A percentile compares a stretch with the other conserved stretches of the same genome.
Evolutionary conservation across 768 basidiomycete genomes (phyloP).

Genomic region (Amanita jacksonii): DNA sequence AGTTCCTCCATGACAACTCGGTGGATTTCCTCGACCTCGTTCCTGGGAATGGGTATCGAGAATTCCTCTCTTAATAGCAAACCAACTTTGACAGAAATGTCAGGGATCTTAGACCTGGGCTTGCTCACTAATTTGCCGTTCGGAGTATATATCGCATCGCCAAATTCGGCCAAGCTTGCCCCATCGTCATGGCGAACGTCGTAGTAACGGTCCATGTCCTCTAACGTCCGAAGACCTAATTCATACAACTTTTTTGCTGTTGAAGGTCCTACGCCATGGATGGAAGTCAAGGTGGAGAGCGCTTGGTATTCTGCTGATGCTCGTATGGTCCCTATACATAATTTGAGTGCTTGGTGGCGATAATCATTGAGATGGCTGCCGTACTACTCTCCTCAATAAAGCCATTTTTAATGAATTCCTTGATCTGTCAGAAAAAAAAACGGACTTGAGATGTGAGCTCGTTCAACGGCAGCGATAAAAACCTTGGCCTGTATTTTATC

Average conservation of each 20-base stretch:
- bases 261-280: conserved; percentile 70
- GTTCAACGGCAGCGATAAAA: not conserved
- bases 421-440: conserved; percentile 39
- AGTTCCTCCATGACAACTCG: conserved; percentile 58
- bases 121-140: conserved; percentile 17
- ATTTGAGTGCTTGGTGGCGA: not conserved
- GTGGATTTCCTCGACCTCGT: conserved; percentile 76
- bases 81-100: conserved; percentile 44
- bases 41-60: conserved; percentile 45
- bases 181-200: conserved; percentile 25
- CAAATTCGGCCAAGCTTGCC: conserved; percentile 13
- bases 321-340: conserved; percentile 37
- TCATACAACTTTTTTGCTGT: conserved; percentile 60
- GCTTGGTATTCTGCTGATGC: conserved; percentile 44
- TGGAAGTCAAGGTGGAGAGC: conserved; percentile 46
- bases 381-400: conserved; percentile 51
- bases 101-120: conserved; percentile 15
- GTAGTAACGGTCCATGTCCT: conserved; percentile 62
- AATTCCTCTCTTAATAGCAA: conserved; percentile 54
- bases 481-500: conserved; percentile 43
- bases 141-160: conserved; percentile 22
- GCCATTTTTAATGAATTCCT: conserved; percentile 49
- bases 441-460: not conserved
- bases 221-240: conserved; percentile 54
- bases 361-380: conserved; percentile 12